These are phyloP conservation scores for Andrographis paniculata DNA, from an alignment of 305 asterid species.

Conservation along the genomic window DNA sequence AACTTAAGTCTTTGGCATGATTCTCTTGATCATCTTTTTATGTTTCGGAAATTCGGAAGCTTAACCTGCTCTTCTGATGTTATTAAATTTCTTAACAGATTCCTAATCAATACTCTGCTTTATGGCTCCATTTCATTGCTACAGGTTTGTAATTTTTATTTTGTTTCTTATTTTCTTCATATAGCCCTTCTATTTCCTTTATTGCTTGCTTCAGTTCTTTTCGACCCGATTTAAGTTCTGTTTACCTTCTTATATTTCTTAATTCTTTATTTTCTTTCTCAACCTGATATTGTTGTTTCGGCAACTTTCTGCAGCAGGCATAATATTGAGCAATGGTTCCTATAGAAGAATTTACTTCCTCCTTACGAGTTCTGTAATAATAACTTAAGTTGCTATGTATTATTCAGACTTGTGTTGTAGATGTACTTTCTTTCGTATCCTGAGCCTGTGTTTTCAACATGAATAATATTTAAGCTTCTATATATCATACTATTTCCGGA, in stretches of 20 bases:
- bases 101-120: slow-evolving; percentile 17
- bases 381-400: neutral
- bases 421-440: neutral
- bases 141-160: slow-evolving; percentile 15
- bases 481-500: neutral
- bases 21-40: too few relatives aligned
- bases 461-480: neutral
- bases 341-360: neutral
- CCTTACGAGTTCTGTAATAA: neutral
- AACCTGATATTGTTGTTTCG: neutral
- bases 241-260: too few relatives aligned
- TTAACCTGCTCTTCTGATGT: too few relatives aligned
- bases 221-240: too few relatives aligned
- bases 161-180: neutral
- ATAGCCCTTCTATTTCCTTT: neutral
- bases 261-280: neutral
- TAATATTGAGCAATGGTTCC: neutral
- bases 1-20: too few relatives aligned
- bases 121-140: slow-evolving; percentile 15
- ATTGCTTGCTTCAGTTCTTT: neutral
- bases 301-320: neutral
- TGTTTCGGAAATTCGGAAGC: too few relatives aligned
- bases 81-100: slow-evolving; percentile 20
- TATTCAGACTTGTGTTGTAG: neutral
- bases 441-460: neutral